phyloP scores from a whole-genome alignment of 2,329 filamentous ascomycete genomes.

The Geosmithia morbida region DNA sequence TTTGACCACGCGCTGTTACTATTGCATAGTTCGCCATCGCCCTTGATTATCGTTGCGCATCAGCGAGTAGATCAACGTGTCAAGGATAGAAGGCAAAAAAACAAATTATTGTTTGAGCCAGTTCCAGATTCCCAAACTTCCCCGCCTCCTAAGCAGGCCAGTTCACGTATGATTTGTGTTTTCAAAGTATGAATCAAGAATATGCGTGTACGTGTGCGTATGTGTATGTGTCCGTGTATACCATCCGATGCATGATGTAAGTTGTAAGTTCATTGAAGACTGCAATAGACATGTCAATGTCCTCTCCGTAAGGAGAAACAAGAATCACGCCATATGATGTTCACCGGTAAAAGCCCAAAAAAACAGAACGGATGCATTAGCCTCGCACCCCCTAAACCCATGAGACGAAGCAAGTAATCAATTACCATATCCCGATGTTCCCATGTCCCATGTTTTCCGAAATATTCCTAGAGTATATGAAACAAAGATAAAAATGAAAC shows the following conservation, averaged over 20 bases:
- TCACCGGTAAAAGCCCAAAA: background rate
- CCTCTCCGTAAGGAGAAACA: background rate
- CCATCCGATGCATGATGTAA: background rate
- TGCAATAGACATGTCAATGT: background rate
- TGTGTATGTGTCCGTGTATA: background rate
- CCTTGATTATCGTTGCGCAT: too few relatives aligned
- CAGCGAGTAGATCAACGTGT: too few relatives aligned
- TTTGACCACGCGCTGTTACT: too few relatives aligned
- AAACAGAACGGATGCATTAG: background rate
- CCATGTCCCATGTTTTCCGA: background rate
- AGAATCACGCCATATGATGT: background rate
- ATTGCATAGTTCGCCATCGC: too few relatives aligned
- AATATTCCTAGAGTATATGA: background rate
- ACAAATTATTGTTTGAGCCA: background rate
- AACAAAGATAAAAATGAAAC: background rate
- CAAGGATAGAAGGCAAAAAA: background rate
- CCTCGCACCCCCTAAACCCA: background rate
- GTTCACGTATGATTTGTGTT: background rate
- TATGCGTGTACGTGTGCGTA: background rate
- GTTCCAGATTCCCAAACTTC: background rate
- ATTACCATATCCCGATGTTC: background rate
- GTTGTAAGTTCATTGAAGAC: background rate
- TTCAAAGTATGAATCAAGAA: background rate
- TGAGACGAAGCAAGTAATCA: background rate
- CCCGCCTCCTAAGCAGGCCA: too few relatives aligned